Base-by-base conservation (phyloP, 306 rosid species). In the Nissolia schottii region DNA sequence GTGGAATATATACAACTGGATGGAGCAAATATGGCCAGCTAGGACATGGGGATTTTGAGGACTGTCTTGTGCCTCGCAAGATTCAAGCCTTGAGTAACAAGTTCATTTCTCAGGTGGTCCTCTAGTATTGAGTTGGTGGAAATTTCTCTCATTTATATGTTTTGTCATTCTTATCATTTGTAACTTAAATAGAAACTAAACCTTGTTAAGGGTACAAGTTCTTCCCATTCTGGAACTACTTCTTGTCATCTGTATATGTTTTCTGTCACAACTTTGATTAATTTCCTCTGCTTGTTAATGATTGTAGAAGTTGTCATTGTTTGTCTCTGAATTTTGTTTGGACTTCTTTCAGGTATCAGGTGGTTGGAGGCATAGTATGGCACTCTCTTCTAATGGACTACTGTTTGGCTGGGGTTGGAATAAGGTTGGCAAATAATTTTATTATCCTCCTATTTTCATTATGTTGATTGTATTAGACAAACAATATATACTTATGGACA, bases 331-430 rank as follows among this genome's bases (percentile, higher is more conserved):
- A 57, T 37, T 76, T 79, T 64, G 38, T 57, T 55, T 67, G 63
- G 76, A 77, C 58, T 79, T 56, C 45, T 81, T 67, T 75, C 84
- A 93, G 98, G 81, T 89, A 67, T 83, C 98, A 14, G 97, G 98
- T 22, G 97, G 98, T 79, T 94, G 98, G 98, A 87, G 98, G 83
- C 98, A 94, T 75, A 89, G 90, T 41, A 89, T 94, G 98, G 98
- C 97, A 63, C 80, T 94, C 64, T 68, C 97, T 16, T 83, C 95
- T 67, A 82, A 54, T 74, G 96, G 96, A 76, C 79, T 82, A 57
- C 97, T 94, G 31, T 91, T 86, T 25, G 98, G 97, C 67, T 94
- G 98, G 97, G 98, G 98, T 74, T 94, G 98, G 98, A 94, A 94
- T 78, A 91, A 94, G 97, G 98, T 89, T 77, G 49, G 56, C 15